These are phyloP conservation scores for Nissolia schottii DNA, from an alignment of 306 rosid species.

Conservation along the genomic window DNA sequence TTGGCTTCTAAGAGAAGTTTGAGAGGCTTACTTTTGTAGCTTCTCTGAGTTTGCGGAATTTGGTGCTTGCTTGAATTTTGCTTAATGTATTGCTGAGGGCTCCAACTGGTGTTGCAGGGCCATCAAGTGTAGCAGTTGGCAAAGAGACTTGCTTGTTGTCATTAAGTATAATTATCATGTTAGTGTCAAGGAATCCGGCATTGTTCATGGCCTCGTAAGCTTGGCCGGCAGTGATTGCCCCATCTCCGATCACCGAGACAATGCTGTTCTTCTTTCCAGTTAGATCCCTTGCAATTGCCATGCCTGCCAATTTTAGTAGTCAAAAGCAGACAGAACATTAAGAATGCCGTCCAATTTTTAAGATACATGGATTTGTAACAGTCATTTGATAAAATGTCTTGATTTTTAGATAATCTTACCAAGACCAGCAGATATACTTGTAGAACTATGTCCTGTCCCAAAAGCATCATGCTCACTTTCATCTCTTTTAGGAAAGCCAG, in stretches of 20 bases:
- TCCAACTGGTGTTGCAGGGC: constrained; percentile 80
- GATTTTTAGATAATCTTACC: constrained; percentile 29
- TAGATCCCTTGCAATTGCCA: constrained; percentile 81
- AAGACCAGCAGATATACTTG: constrained; percentile 83
- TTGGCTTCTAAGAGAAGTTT: neutral
- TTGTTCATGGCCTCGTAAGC: constrained; percentile 88
- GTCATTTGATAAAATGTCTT: neutral
- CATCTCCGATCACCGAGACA: constrained; percentile 79
- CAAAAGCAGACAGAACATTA: neutral
- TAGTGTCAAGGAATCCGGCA: constrained; percentile 66
- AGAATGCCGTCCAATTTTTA: neutral
- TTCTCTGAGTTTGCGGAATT: constrained; percentile 63
- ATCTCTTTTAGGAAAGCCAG: constrained; percentile 76
- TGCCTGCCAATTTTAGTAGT: constrained; percentile 40
- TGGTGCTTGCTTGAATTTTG: constrained; percentile 67
- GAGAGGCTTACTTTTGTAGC: constrained; percentile 57
- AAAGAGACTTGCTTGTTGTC: constrained; percentile 81
- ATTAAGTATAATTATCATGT: constrained; percentile 58
- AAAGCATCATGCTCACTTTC: constrained; percentile 72
- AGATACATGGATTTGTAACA: neutral
- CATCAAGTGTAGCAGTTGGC: constrained; percentile 80
- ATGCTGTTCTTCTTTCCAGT: constrained; percentile 53
- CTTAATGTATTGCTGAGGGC: constrained; percentile 59
- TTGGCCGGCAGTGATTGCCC: constrained; percentile 85
- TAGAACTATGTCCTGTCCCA: constrained; percentile 74